Conservation (phyloP, 2,329 filamentous ascomycete species). For the Cladobotryum mycophilum region DNA sequence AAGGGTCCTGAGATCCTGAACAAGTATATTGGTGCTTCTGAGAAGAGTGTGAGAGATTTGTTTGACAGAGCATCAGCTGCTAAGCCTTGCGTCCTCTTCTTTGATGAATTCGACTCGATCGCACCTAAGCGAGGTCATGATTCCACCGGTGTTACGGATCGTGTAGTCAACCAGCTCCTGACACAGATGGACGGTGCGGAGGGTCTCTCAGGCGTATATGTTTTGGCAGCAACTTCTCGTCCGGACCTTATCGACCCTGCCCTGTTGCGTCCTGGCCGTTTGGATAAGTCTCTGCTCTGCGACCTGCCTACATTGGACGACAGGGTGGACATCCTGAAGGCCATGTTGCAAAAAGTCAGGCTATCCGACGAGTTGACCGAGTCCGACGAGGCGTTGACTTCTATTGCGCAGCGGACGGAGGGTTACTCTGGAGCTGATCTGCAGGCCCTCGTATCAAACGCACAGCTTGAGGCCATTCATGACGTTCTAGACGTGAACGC, state of each 20-base stretch:
- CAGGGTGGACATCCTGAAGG: slow-evolving; percentile 78
- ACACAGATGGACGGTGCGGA: slow-evolving; percentile 99
- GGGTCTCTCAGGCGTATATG: slow-evolving; percentile 89
- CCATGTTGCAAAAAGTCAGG: slow-evolving; percentile 75
- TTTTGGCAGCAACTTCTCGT: slow-evolving; percentile 85
- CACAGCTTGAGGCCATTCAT: slow-evolving; percentile 94
- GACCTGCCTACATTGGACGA: slow-evolving; percentile 78
- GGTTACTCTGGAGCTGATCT: slow-evolving; percentile 93
- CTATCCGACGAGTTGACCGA: slow-evolving; percentile 60
- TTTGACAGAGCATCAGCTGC: slow-evolving; percentile 91
- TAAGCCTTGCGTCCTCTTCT: slow-evolving; percentile 90
- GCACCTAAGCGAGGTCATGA: slow-evolving; percentile 96
- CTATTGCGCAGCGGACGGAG: slow-evolving; percentile 73
- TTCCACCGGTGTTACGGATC: slow-evolving; percentile 94
- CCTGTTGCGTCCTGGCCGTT: slow-evolving; percentile 77
- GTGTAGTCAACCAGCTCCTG: slow-evolving; percentile 94
- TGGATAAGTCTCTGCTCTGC: slow-evolving; percentile 91
- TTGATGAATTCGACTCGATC: slow-evolving; percentile 97
- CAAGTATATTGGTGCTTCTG: slow-evolving; percentile 97
- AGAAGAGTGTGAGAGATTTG: slow-evolving; percentile 91
- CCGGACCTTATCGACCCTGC: slow-evolving; percentile 96
- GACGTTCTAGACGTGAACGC: slow-evolving; percentile 65
- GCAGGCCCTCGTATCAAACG: slow-evolving; percentile 91
- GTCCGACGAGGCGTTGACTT: slow-evolving; percentile 51
- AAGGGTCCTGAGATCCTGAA: slow-evolving; percentile 98